Percentiles rank a stretch among this genome's conserved stretches.
Conservation (phyloP, 2,329 filamentous ascomycete genomes). For the Sporothrix luriei region DNA sequence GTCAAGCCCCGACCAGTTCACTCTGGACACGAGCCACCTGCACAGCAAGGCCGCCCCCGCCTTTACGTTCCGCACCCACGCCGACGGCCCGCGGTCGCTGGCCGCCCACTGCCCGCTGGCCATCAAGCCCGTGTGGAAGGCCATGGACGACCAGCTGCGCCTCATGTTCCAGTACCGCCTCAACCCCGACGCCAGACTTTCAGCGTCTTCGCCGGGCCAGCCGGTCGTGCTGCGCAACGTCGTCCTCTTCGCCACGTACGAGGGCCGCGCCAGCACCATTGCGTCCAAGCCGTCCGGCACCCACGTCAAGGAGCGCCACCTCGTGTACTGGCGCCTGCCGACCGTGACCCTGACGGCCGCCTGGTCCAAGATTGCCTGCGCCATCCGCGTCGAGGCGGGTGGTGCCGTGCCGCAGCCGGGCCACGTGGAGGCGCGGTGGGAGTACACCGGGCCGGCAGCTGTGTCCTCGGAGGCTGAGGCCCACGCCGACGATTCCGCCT, state of each 20-base stretch:
- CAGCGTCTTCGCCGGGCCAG: conserved; percentile 28
- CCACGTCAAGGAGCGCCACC: conserved; percentile 72
- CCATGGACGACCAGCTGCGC: conserved; percentile 81
- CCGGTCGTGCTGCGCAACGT: conserved; percentile 67
- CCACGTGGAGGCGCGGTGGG: conserved; percentile 68
- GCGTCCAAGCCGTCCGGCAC: conserved; percentile 80
- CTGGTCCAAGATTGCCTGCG: conserved; percentile 77
- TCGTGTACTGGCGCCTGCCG: conserved; percentile 79
- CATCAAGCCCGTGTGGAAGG: conserved; percentile 77
- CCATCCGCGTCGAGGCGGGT: conserved; percentile 57
- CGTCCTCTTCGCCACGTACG: conserved; percentile 70
- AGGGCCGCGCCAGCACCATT: conserved; percentile 66
- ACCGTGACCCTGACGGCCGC: conserved; percentile 60
- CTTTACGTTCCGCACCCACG: conserved; percentile 89
- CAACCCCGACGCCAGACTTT: conserved; percentile 59
- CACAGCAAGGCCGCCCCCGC: conserved; percentile 71
- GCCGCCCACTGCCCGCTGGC: conserved; percentile 69
- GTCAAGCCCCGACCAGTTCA: conserved; percentile 72
- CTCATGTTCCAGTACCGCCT: conserved; percentile 81
- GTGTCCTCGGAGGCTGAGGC: conserved; percentile 48
- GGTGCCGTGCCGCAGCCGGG: conserved; percentile 57
- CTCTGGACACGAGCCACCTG: conserved; percentile 71
- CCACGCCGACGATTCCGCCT: too few relatives aligned
- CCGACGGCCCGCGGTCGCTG: conserved; percentile 57
- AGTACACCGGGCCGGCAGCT: conserved; percentile 58